Evolutionary conservation across 495 filamentous ascomycete species (phyloP), one percentile per base, ranked within the genome.

Genomic region (Cercophora samala): DNA sequence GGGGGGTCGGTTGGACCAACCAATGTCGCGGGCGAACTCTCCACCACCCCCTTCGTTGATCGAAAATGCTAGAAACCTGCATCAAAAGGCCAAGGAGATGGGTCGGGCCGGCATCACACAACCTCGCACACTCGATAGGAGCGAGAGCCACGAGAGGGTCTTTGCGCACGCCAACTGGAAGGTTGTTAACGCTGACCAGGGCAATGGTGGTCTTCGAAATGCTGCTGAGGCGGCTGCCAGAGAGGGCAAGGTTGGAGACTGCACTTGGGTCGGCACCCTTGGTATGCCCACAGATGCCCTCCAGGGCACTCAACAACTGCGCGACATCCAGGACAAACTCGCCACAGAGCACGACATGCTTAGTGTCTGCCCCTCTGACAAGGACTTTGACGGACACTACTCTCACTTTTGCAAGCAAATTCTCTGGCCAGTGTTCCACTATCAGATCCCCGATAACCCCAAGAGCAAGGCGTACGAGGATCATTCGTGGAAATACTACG

Each of bases 391-490:
- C 71, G 92, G 93, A 3, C 92, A 96, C 77, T 97, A 97, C 72
- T 86, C 87, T 13, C 93, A 97, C 77, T 97, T 93, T 69, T 97
- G 92, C 85, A 97, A 97, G 74, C 88, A 91, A 74, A 91, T 93
- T 59, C 84, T 94, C 22, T 93, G 90, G 90, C 91, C 91, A 6
- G 92, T 97, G 46, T 96, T 97, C 76, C 93, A 97, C 77, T 97
- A 97, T 76, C 92, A 96, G 76, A 95, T 97, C 67, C 93, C 93
- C 2, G 93, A 97, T 75, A 93, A 95, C 74, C 93, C 93, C 13
- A 97, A 96, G 82, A 97, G 92, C 86, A 97, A 97, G 80, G 93
- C 93, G 0, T 97, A 96, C 73, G 89, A 93, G 74, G 93, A 97
- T 73, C 93, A 97, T 71, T 97, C 93, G 1, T 97, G 92, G 92